These are phyloP conservation scores for Coemansia erecta DNA, from an alignment of 192 early-diverging fungal species.

Conservation along the genomic window DNA sequence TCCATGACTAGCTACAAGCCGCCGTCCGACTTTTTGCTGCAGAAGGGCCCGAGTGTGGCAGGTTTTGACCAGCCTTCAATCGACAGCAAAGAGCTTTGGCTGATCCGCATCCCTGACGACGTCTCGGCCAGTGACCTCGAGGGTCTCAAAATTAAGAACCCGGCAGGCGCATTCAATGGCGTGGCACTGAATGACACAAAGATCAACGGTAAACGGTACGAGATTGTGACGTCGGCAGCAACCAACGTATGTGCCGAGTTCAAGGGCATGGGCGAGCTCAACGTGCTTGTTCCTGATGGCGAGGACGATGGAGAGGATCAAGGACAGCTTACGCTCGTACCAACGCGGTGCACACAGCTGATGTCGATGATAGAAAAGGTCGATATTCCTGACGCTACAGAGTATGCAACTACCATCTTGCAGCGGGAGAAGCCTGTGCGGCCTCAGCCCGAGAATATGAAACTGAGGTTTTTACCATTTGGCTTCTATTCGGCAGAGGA, in stretches of 20 bases:
- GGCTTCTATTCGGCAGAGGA: slow-evolving; percentile 52
- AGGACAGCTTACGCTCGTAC: slow-evolving; percentile 23
- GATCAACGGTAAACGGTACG: slow-evolving; percentile 12
- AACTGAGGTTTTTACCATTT: slow-evolving; percentile 44
- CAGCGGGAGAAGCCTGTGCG: slow-evolving; percentile 14
- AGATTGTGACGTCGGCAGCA: slow-evolving; percentile 20
- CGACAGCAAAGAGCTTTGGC: slow-evolving; percentile 44
- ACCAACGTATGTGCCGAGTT: slow-evolving; percentile 22
- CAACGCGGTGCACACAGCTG: slow-evolving; percentile 18
- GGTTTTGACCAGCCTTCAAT: slow-evolving; percentile 15
- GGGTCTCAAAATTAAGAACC: slow-evolving; percentile 40
- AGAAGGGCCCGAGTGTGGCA: slow-evolving; percentile 10
- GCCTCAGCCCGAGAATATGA: slow-evolving; percentile 47
- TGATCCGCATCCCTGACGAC: slow-evolving; percentile 46
- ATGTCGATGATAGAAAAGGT: slow-evolving; percentile 42
- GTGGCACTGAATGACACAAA: slow-evolving; percentile 15
- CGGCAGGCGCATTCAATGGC: slow-evolving; percentile 23
- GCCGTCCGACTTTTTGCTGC: slow-evolving; percentile 29
- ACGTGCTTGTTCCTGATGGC: slow-evolving; percentile 39
- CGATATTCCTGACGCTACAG: slow-evolving; percentile 22
- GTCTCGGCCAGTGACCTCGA: slow-evolving; percentile 31
- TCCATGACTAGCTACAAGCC: slow-evolving; percentile 18
- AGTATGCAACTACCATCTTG: slow-evolving; percentile 22
- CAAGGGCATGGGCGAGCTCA: slow-evolving; percentile 45
- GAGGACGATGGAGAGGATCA: slow-evolving; percentile 15